phyloP scores from a whole-genome alignment of 2,329 filamentous ascomycete genomes.

The Pseudogymnoascus sp. region DNA sequence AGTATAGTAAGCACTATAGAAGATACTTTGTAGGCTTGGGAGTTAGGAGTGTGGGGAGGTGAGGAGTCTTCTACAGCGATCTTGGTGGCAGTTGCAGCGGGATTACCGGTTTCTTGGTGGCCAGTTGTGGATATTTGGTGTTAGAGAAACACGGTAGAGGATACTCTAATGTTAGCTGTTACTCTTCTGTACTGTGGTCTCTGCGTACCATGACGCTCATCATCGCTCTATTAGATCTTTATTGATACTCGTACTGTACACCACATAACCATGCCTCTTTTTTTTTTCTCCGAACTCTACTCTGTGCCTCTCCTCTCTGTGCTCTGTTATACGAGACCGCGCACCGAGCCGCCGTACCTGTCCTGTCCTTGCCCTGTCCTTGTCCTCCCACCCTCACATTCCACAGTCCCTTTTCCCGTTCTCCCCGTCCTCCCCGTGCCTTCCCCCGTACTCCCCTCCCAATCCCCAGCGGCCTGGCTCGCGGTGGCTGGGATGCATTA shows the following conservation, averaged over 20 bases:
- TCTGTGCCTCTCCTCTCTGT: not conserved
- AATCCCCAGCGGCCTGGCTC: not conserved
- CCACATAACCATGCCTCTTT: not conserved
- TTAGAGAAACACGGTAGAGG: no score
- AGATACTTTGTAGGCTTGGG: not conserved
- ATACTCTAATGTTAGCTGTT: slow-evolving; percentile 3
- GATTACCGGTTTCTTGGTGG: not conserved
- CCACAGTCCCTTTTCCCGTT: not conserved
- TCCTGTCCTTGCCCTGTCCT: not conserved
- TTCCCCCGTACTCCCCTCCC: not conserved
- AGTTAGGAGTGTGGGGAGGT: not conserved
- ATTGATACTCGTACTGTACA: not conserved
- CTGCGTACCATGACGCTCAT: slow-evolving; percentile 1
- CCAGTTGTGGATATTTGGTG: not conserved
- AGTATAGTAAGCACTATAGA: not conserved
- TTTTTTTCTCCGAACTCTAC: not conserved
- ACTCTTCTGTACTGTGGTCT: not conserved
- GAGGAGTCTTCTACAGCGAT: not conserved
- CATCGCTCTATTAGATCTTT: not conserved
- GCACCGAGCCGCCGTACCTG: not conserved
- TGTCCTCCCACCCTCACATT: not conserved
- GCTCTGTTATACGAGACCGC: not conserved
- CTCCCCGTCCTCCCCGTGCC: not conserved
- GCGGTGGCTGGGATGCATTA: slow-evolving; percentile 8
- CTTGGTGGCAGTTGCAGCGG: not conserved